Evolutionary conservation across 306 rosid genomes (phyloP), one percentile per base, ranked within the genome.

Genomic region (Crotalaria pallida): DNA sequence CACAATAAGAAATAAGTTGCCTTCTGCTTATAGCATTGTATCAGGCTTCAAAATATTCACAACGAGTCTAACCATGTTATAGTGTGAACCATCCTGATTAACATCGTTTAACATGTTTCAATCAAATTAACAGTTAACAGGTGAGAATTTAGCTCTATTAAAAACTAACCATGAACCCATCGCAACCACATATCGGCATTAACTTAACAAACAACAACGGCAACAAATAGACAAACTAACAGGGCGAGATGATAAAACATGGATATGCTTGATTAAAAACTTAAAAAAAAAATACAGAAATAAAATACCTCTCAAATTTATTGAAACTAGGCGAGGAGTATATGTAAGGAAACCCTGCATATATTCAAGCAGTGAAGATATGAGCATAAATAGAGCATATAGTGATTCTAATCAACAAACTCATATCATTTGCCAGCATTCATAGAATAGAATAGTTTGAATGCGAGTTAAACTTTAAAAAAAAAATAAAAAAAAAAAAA

Each of bases 321-420:
- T 77, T 17, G 98, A 90, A 62, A 93, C 84, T 53, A 93, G 65
- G 57, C 97, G 97, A 74, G 98, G 97, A 61, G 96, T 88, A 68
- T 88, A 93, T 26, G 96, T 71, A 78, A 47, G 49, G 21, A 59
- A 43, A 33, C 98, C 98, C 98, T 93, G 92, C 86, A 77, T 17
- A 60, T 44, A 44, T 78, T 77, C 33, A 44, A 67, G 16, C 61
- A 60, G 38, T 22, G 36, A 51, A 1, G 49, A 18, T 50, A 53
- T 78, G 11, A 81, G 72, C 65, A 40, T 15, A 15, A 50, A 61
- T 9, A 65, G 24, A 58, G 43, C 21, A 65, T 38, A 0, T 36
- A 58, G 38, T 56, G 10, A 8, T 58, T 72, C 69, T 66, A 78
- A 49, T 47, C 40, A 36, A 78, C 53, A 72, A 12, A 36, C 47